Conservation (phyloP, 148 eudicot genomes). For the Mesembryanthemum crystallinum region DNA sequence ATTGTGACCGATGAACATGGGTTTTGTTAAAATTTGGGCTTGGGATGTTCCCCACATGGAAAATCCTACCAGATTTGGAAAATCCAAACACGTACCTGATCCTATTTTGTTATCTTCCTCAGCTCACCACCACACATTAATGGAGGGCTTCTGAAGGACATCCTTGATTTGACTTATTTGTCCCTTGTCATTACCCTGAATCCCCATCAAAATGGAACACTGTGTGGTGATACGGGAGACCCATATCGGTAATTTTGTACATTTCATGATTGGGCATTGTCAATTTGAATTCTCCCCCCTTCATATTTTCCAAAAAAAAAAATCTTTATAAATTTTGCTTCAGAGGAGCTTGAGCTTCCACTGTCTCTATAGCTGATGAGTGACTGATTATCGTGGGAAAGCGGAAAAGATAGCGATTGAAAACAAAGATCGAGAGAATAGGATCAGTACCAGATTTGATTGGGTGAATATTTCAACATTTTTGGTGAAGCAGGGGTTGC, state of each 20-base stretch:
- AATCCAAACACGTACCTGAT: constrained; percentile 28
- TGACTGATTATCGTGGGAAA: background rate
- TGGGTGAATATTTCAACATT: background rate
- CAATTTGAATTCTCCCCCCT: background rate
- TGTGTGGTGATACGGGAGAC: constrained; percentile 16
- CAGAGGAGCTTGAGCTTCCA: constrained; percentile 4
- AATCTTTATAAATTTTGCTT: background rate
- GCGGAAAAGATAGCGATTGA: constrained; percentile 21
- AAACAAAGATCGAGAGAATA: background rate
- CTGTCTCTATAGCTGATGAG: background rate
- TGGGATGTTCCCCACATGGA: constrained; percentile 15
- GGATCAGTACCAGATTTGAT: constrained; percentile 12
- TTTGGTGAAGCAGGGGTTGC: constrained; percentile 6
- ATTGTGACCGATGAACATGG: constrained; percentile 18
- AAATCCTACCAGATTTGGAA: background rate
- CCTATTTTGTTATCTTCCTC: constrained; percentile 37
- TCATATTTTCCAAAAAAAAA: background rate
- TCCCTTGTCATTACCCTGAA: constrained; percentile 8
- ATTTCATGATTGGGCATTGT: background rate
- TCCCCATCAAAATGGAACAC: constrained; percentile 23
- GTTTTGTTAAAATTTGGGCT: constrained; percentile 9
- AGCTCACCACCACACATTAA: constrained; percentile 37
- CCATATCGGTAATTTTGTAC: constrained; percentile 2
- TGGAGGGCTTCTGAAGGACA: constrained; percentile 22
- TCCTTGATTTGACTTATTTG: constrained; percentile 27